These are phyloP conservation scores for Lophiotrema nucula DNA, from an alignment of 495 filamentous ascomycete species.

Conservation along the genomic window DNA sequence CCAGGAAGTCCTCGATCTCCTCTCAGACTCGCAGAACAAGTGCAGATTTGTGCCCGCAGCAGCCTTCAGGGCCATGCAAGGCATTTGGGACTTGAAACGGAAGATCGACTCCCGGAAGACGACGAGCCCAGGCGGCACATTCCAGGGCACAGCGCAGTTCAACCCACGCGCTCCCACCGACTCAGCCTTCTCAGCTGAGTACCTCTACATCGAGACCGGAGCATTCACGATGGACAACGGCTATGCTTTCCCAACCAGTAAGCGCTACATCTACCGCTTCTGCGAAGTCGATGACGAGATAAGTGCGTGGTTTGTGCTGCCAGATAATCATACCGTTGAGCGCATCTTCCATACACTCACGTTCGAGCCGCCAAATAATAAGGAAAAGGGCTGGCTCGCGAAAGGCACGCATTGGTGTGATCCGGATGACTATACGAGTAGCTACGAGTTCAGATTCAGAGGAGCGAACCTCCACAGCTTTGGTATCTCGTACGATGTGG, in stretches of 20 bases:
- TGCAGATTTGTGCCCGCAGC: conserved; percentile 56
- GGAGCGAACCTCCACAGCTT: conserved; percentile 54
- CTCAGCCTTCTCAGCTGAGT: conserved; percentile 48
- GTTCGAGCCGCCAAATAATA: conserved; percentile 33
- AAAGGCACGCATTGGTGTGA: conserved; percentile 61
- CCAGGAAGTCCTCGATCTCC: conserved; percentile 14
- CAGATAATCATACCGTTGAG: conserved; percentile 56
- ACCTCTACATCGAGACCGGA: conserved; percentile 66
- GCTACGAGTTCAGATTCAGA: conserved; percentile 60
- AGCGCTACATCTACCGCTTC: conserved; percentile 59
- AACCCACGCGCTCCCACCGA: conserved; percentile 51
- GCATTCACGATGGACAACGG: conserved; percentile 51
- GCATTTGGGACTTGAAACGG: conserved; percentile 63
- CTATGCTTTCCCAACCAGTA: conserved; percentile 33
- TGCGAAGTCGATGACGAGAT: conserved; percentile 52
- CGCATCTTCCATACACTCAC: conserved; percentile 65
- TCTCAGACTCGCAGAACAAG: conserved; percentile 23
- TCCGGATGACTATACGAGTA: conserved; percentile 62
- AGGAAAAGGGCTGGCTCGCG: conserved; percentile 52
- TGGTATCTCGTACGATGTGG: conserved; percentile 59
- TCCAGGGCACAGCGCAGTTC: conserved; percentile 62
- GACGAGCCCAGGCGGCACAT: conserved; percentile 58
- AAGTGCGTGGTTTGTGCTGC: conserved; percentile 67
- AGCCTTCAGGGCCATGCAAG: conserved; percentile 72
- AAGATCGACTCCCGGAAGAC: conserved; percentile 47